Percentiles rank a stretch among this genome's conserved stretches.
These are phyloP conservation scores for Salix exigua DNA, from an alignment of 345 rosid genomes.

Conservation along the genomic window DNA sequence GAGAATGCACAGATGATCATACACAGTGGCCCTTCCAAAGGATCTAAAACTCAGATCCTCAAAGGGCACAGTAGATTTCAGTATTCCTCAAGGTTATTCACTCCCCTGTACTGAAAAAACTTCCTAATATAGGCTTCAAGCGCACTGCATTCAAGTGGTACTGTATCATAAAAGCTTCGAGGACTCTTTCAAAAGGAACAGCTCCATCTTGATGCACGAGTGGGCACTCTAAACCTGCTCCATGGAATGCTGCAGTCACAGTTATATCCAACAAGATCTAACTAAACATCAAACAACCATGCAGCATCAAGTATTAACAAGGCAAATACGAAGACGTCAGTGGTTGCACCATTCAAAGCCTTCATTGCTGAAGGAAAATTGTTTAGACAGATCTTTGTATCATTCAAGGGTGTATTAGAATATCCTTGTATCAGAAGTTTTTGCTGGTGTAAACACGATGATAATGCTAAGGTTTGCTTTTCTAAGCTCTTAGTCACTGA, in stretches of 20 bases:
- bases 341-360: neutral
- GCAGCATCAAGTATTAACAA: neutral
- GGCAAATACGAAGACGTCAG: neutral
- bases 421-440: neutral
- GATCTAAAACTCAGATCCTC: constrained; percentile 1
- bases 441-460: neutral
- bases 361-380: neutral
- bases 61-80: neutral
- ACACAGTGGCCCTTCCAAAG: neutral
- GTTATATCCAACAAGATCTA: neutral
- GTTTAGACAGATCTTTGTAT: neutral
- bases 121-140: neutral
- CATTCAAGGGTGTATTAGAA: neutral
- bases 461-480: neutral
- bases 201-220: neutral
- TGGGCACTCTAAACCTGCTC: neutral
- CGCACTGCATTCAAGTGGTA: neutral
- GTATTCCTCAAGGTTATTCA: neutral
- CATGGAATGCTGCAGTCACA: neutral
- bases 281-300: neutral
- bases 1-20: constrained; percentile 4
- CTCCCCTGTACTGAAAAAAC: neutral
- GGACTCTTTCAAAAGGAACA: neutral
- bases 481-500: neutral
- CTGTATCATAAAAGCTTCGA: neutral